Conservation (phyloP, 2,329 filamentous ascomycete genomes). For the Lecanicillium sp. region DNA sequence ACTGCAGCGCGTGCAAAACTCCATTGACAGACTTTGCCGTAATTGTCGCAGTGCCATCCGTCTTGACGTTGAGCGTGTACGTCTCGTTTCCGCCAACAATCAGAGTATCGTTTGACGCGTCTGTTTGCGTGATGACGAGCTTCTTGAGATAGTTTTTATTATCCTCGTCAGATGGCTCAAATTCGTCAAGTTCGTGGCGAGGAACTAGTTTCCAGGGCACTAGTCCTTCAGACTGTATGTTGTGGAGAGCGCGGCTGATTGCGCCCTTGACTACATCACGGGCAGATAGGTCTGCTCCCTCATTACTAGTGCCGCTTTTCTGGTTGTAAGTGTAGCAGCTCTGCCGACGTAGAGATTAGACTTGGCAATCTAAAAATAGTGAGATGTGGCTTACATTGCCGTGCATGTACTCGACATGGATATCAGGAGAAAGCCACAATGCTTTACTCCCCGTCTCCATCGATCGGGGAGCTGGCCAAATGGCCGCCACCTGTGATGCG, state of each 20-base stretch:
- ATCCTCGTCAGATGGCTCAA: constrained; percentile 44
- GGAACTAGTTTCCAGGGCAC: constrained; percentile 68
- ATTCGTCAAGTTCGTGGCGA: constrained; percentile 47
- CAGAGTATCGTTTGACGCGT: constrained; percentile 38
- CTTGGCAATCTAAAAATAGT: constrained; percentile 15
- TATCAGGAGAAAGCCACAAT: constrained; percentile 34
- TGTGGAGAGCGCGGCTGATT: constrained; percentile 45
- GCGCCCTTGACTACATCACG: constrained; percentile 39
- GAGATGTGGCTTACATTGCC: constrained; percentile 34
- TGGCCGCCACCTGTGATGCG: constrained; percentile 25
- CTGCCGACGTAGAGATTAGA: neutral
- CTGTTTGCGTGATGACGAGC: constrained; percentile 50
- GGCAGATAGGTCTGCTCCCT: constrained; percentile 17
- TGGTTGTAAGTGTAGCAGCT: neutral
- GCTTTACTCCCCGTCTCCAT: constrained; percentile 35
- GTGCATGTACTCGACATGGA: constrained; percentile 42
- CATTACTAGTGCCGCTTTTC: neutral
- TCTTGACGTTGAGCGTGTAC: constrained; percentile 52
- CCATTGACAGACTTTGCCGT: constrained; percentile 54
- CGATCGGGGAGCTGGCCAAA: constrained; percentile 41
- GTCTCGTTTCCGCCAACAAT: constrained; percentile 58
- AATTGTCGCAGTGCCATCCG: constrained; percentile 48
- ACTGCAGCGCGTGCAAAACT: constrained; percentile 57
- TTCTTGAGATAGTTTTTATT: constrained; percentile 39
- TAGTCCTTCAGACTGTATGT: constrained; percentile 54